Base-by-base conservation (phyloP, 2,329 filamentous ascomycete species). In the Colletotrichum musicola region DNA sequence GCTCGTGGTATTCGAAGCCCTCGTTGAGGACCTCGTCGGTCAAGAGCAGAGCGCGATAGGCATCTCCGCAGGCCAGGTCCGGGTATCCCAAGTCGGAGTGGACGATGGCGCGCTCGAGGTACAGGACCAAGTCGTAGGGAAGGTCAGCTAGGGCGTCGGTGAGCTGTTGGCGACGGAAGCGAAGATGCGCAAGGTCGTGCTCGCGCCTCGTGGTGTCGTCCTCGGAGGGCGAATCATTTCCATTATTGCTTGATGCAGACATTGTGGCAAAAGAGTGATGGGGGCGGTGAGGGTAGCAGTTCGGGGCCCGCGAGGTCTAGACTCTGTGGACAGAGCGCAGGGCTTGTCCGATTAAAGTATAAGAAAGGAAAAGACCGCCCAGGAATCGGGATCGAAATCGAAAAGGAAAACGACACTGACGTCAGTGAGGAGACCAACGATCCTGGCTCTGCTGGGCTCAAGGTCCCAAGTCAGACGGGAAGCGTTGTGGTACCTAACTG, bases 41-140 rank as follows among this genome's bases (percentile, higher is more conserved):
- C 54, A 99, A 83, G 4, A 97, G 87, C n/a, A 98, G 85, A 1
- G 95, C 94, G 63, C 92, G 91, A 78, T 98, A 98, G 5, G 94
- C 93, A 83, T 98, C 95, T 40, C 94, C 93, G 12, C 92, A 91
- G 5, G 94, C 94, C 46, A 99, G 88, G 78, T 99, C 96, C 0
- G 94, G 93, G 78, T 97, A 98, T 44, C 90, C 93, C 54, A 98
- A 85, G 53, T 89, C 83, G 16, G 90, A 87, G 78, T 98, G 90
- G 49, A 92, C 83, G 40, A 87, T 82, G 25, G 93, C 93, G 38
- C 95, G 89, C 71, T 91, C 86, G 63, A 93, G 83, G 72, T 90
- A 91, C 7, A 91, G 82, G 62, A 92, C 83, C 42, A 89, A 78
- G 73, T 92, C 89, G 75, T 90, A 91, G 1, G 89, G 86, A 4